A percentile compares a stretch with the other conserved stretches of the same genome.
phyloP scores from a whole-genome alignment of 1,139 yeast genomes.

The Suhomyces bolitotheri region DNA sequence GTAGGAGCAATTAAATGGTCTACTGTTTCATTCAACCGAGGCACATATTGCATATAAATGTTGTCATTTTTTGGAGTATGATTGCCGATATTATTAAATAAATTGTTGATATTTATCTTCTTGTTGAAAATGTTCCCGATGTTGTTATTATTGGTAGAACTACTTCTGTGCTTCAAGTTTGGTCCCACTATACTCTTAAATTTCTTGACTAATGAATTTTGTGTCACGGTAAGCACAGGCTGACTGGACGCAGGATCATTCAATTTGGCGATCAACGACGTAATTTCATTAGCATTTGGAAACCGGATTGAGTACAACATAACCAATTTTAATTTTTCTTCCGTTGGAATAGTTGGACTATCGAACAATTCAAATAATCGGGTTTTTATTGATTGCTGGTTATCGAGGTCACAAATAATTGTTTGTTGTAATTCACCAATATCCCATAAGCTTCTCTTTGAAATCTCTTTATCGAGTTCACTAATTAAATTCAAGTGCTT shows the following conservation, averaged over 20 bases:
- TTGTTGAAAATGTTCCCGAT: conserved; percentile 29
- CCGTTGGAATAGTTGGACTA: conserved; percentile 26
- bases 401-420: conserved; percentile 61
- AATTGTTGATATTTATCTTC: conserved; percentile 25
- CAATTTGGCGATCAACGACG: conserved; percentile 28
- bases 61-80: conserved; percentile 41
- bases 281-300: conserved; percentile 27
- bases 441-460: conserved; percentile 67
- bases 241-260: conserved; percentile 29
- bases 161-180: conserved; percentile 5
- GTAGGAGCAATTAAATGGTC: conserved; percentile 22
- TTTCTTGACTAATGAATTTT: conserved; percentile 33
- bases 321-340: conserved; percentile 50
- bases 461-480: conserved; percentile 75
- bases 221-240: conserved; percentile 37
- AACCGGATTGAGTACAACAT: conserved; percentile 74
- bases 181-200: conserved; percentile 25
- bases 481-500: conserved; percentile 90
- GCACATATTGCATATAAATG: conserved; percentile 68
- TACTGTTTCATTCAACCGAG: conserved; percentile 59
- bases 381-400: conserved; percentile 29
- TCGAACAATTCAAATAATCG: conserved; percentile 31
- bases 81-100: conserved; percentile 25
- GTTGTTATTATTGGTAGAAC: conserved; percentile 18
- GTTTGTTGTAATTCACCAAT: conserved; percentile 89